Conservation (phyloP, 805 yeast species). For the Ogataea haglerorum region DNA sequence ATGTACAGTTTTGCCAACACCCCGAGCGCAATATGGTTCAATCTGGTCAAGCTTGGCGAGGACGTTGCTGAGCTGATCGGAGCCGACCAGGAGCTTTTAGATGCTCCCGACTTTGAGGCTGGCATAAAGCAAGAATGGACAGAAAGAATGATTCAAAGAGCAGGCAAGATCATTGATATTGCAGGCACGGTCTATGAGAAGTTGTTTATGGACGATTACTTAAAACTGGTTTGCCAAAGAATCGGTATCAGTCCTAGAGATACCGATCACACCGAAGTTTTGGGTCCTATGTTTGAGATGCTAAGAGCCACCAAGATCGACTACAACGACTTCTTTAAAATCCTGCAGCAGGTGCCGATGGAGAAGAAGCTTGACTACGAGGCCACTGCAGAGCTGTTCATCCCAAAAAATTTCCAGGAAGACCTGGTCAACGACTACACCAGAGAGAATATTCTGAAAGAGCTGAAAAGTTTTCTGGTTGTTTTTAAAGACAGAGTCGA, state of each 20-base stretch:
- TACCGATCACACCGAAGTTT: slow-evolving; percentile 41
- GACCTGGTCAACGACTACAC: slow-evolving; percentile 24
- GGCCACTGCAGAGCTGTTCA: slow-evolving; percentile 24
- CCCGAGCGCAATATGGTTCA: slow-evolving; percentile 92
- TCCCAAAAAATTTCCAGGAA: slow-evolving; percentile 29
- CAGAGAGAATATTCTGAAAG: slow-evolving; percentile 39
- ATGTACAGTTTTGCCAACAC: slow-evolving; percentile 82
- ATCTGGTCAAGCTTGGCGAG: slow-evolving; percentile 80
- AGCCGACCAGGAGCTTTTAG: slow-evolving; percentile 53
- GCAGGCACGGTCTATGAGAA: slow-evolving; percentile 66
- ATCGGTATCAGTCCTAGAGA: slow-evolving; percentile 57
- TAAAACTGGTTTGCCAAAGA: slow-evolving; percentile 55
- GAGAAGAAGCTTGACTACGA: slow-evolving; percentile 31
- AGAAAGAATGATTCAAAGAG: slow-evolving; percentile 52
- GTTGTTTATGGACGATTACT: slow-evolving; percentile 56
- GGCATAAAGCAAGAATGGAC: slow-evolving; percentile 47
- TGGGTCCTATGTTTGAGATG: slow-evolving; percentile 60
- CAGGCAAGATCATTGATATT: slow-evolving; percentile 57
- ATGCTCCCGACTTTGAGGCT: slow-evolving; percentile 39
- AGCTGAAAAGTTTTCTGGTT: slow-evolving; percentile 50
- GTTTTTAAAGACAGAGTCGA: slow-evolving; percentile 41
- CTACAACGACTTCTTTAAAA: slow-evolving; percentile 74
- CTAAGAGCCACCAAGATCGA: slow-evolving; percentile 64
- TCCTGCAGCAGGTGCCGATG: slow-evolving; percentile 49
- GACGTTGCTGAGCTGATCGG: slow-evolving; percentile 79